Conservation (phyloP, 1,284 basidiomycete species). For the Cryptococcus amylolentus region DNA sequence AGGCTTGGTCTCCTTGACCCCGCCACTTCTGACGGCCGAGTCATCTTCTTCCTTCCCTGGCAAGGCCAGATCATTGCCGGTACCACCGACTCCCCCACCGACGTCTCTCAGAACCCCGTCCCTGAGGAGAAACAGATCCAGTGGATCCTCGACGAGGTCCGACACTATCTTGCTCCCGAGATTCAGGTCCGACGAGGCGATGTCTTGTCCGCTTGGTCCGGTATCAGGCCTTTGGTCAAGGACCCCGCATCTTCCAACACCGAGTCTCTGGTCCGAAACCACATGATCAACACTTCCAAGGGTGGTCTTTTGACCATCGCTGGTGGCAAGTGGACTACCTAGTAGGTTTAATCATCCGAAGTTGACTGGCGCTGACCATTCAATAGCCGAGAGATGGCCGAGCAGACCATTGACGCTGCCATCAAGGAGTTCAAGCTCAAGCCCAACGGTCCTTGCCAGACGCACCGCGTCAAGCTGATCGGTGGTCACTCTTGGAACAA, state of each 20-base stretch:
- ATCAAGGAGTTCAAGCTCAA: slow-evolving; percentile 69
- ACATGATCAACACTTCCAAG: slow-evolving; percentile 82
- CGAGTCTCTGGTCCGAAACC: slow-evolving; percentile 86
- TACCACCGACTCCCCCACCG: slow-evolving; percentile 84
- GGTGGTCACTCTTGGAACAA: slow-evolving; percentile 93
- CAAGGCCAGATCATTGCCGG: slow-evolving; percentile 96
- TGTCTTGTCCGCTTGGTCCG: slow-evolving; percentile 93
- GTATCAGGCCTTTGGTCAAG: slow-evolving; percentile 82
- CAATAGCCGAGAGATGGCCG: slow-evolving; percentile 74
- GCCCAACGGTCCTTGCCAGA: slow-evolving; percentile 67
- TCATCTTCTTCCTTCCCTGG: slow-evolving; percentile 99
- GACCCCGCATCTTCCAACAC: slow-evolving; percentile 79
- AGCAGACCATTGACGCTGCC: slow-evolving; percentile 89
- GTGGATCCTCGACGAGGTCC: slow-evolving; percentile 85
- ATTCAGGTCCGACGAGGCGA: slow-evolving; percentile 94
- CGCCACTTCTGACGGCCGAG: slow-evolving; percentile 89
- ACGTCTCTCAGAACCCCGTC: slow-evolving; percentile 72
- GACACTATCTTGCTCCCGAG: slow-evolving; percentile 83
- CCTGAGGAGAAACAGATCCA: slow-evolving; percentile 92
- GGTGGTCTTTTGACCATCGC: slow-evolving; percentile 89
- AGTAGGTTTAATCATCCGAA: slow-evolving; percentile 48
- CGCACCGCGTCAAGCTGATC: slow-evolving; percentile 74
- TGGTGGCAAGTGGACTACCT: slow-evolving; percentile 99
- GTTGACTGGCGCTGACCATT: background rate
- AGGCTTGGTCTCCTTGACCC: slow-evolving; percentile 96